phyloP scores from a whole-genome alignment of 2,329 filamentous ascomycete species.

The Botrytis sinoallii region DNA sequence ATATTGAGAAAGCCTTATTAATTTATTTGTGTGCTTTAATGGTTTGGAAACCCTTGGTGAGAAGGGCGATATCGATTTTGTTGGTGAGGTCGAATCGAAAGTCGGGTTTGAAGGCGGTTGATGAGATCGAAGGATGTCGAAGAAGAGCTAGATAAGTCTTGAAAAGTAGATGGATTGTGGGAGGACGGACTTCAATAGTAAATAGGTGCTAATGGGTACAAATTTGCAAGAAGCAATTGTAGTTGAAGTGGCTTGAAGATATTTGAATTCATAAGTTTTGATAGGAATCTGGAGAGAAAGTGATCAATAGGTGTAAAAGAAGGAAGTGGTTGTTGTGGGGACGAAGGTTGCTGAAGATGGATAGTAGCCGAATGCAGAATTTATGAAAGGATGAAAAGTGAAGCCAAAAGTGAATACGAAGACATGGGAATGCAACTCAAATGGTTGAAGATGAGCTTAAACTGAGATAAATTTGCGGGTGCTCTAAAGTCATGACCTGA shows the following conservation, averaged over 20 bases:
- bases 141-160: not conserved
- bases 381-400: not conserved
- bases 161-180: not conserved
- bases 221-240: not conserved
- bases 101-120: not conserved
- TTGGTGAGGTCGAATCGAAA: not conserved
- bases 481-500: not conserved
- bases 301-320: not conserved
- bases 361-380: not conserved
- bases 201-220: not conserved
- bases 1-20: not conserved
- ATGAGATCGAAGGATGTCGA: not conserved
- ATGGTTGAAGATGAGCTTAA: not conserved
- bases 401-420: constrained; percentile 1
- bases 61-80: too few species aligned
- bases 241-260: not conserved
- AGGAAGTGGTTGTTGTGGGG: not conserved
- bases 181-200: not conserved
- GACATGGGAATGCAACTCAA: not conserved
- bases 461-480: not conserved
- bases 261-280: not conserved
- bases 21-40: not conserved
- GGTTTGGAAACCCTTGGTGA: not conserved
- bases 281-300: not conserved
- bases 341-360: not conserved